Evolutionary conservation across 2,329 filamentous ascomycete species (phyloP).

Genomic region (Fusarium scirpi): DNA sequence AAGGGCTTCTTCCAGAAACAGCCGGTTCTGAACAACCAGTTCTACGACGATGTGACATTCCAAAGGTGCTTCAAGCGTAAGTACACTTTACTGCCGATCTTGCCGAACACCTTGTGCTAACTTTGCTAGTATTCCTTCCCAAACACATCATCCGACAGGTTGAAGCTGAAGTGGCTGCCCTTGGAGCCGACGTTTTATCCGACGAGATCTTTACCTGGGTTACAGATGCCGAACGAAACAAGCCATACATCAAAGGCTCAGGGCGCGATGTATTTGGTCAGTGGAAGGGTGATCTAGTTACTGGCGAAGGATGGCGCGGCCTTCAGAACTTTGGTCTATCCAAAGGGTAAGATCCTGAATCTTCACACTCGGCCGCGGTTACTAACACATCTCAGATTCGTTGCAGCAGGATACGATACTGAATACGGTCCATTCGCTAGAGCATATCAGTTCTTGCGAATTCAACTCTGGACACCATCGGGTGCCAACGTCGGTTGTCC

Average conservation of each 20-base stretch:
- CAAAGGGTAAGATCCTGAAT: conserved; percentile 58
- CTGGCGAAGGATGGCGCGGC: conserved; percentile 74
- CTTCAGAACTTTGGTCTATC: conserved; percentile 69
- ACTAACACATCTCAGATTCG: conserved; percentile 54
- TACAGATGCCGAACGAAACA: conserved; percentile 73
- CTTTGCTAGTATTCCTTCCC: conserved; percentile 62
- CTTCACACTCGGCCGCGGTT: not conserved
- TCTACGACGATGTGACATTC: conserved; percentile 65
- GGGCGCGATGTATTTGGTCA: conserved; percentile 72
- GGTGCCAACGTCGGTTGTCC: conserved; percentile 73
- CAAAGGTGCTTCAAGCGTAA: conserved; percentile 64
- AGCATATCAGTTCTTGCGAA: conserved; percentile 68
- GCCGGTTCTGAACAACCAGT: conserved; percentile 66
- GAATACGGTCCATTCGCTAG: conserved; percentile 64
- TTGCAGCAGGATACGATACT: conserved; percentile 70
- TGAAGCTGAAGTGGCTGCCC: conserved; percentile 58
- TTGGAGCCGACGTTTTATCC: conserved; percentile 66
- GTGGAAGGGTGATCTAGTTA: conserved; percentile 69
- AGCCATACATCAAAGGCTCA: conserved; percentile 68
- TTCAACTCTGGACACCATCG: conserved; percentile 70
- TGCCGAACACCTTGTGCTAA: conserved; percentile 2
- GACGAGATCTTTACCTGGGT: conserved; percentile 67
- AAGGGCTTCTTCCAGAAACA: conserved; percentile 68
- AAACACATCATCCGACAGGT: conserved; percentile 53
- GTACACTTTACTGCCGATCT: conserved; percentile 20